phyloP scores from a whole-genome alignment of 2,329 filamentous ascomycete genomes.

The Pseudogymnoascus sp. region DNA sequence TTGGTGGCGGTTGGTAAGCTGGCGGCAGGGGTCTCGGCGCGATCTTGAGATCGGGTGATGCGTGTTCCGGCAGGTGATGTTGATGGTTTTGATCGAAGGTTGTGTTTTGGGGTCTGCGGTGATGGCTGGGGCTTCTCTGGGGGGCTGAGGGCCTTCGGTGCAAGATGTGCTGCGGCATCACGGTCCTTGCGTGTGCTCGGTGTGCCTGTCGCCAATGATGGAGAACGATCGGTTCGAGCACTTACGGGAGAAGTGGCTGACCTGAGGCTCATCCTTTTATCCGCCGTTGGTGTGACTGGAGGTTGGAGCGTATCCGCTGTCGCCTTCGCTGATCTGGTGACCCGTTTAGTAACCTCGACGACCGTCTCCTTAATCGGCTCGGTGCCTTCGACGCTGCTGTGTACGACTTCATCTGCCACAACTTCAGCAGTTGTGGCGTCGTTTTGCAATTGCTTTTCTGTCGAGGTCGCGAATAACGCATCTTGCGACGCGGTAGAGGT shows the following conservation, averaged over 20 bases:
- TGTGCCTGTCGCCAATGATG: conserved; percentile 19
- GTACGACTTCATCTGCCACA: background rate
- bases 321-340: background rate
- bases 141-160: conserved; percentile 21
- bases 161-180: conserved; percentile 26
- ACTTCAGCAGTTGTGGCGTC: background rate
- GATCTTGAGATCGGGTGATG: conserved; percentile 1
- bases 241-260: conserved; percentile 10
- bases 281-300: background rate
- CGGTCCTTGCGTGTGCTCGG: conserved; percentile 19
- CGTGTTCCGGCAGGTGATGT: background rate
- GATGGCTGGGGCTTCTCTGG: conserved; percentile 15
- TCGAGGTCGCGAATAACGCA: background rate
- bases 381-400: background rate
- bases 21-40: background rate
- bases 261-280: conserved; percentile 1
- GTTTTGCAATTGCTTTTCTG: background rate
- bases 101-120: background rate
- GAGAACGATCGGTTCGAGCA: conserved; percentile 11
- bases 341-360: background rate
- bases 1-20: background rate
- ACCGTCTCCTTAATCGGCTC: background rate
- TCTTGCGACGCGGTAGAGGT: background rate
- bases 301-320: background rate
- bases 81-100: background rate